A percentile compares a stretch with the other conserved stretches of the same genome.
Evolutionary conservation across 2,329 filamentous ascomycete genomes (phyloP).

Genomic region (Ophiocordyceps australis): DNA sequence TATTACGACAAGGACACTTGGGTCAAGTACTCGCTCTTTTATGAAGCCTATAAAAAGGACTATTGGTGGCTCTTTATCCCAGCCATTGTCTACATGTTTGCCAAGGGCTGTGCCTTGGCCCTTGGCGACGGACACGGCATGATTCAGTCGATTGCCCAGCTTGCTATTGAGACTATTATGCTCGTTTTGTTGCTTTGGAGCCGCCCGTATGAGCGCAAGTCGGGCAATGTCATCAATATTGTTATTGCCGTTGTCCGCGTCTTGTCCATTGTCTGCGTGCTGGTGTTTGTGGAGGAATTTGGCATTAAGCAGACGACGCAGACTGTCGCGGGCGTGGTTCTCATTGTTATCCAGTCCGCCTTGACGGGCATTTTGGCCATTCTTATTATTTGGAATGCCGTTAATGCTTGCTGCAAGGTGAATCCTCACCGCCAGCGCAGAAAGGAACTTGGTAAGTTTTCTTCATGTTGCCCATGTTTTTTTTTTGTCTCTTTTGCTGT

Average conservation of each 20-base stretch:
- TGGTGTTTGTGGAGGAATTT: conserved; percentile 88
- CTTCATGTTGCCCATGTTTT: background rate
- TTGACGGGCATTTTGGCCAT: conserved; percentile 72
- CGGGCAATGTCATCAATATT: conserved; percentile 86
- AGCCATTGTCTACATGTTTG: conserved; percentile 75
- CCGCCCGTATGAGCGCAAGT: conserved; percentile 72
- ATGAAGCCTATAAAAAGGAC: conserved; percentile 82
- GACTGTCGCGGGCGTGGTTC: conserved; percentile 80
- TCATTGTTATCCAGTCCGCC: conserved; percentile 79
- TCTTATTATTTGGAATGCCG: conserved; percentile 74
- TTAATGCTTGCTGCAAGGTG: conserved; percentile 64
- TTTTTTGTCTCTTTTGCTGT: too few species aligned
- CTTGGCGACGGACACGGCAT: conserved; percentile 74
- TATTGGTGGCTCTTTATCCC: conserved; percentile 98
- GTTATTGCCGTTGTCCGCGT: conserved; percentile 78
- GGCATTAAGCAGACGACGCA: conserved; percentile 81
- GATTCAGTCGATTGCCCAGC: conserved; percentile 59
- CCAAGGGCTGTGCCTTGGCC: conserved; percentile 73
- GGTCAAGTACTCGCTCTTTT: conserved; percentile 94
- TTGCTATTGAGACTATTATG: conserved; percentile 68
- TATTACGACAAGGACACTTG: conserved; percentile 84
- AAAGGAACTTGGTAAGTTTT: conserved; percentile 71
- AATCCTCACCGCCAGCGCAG: conserved; percentile 81
- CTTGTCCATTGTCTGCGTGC: conserved; percentile 70
- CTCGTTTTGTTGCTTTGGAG: conserved; percentile 66